A percentile compares a stretch with the other conserved stretches of the same genome.
Evolutionary conservation across 768 basidiomycete species (phyloP).

Genomic region (Pholiota conissans): DNA sequence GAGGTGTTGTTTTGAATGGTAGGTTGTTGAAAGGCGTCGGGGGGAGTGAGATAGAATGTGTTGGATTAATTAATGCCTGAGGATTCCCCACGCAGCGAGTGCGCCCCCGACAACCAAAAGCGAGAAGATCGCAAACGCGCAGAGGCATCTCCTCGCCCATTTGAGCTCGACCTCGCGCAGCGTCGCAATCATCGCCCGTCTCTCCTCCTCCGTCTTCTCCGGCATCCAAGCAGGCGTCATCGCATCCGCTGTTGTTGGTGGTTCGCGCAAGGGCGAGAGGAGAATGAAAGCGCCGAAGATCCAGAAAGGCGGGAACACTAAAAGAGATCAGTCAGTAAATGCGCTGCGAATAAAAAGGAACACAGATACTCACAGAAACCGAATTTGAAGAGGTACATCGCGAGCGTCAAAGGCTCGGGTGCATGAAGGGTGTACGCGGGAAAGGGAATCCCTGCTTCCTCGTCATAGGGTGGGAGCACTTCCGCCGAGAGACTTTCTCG

Average conservation of each 20-base stretch:
- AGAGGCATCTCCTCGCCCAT: slow-evolving; percentile 58
- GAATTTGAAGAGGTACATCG: slow-evolving; percentile 62
- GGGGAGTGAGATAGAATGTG: neutral
- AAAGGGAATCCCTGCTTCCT: slow-evolving; percentile 33
- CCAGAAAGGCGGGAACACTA: slow-evolving; percentile 68
- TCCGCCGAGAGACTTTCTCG: slow-evolving; percentile 27
- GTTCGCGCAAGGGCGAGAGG: slow-evolving; percentile 49
- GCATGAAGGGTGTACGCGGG: slow-evolving; percentile 36
- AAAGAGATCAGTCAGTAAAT: slow-evolving; percentile 1
- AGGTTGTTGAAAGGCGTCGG: neutral
- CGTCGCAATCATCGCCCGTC: slow-evolving; percentile 41
- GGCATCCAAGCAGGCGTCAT: slow-evolving; percentile 46
- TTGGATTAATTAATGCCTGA: slow-evolving; percentile 8
- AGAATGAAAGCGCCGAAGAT: slow-evolving; percentile 57
- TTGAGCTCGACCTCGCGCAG: slow-evolving; percentile 52
- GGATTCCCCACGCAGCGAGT: slow-evolving; percentile 32
- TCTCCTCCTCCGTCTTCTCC: slow-evolving; percentile 55
- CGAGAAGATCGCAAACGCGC: slow-evolving; percentile 49
- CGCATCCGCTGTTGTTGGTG: slow-evolving; percentile 21
- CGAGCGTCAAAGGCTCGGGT: slow-evolving; percentile 55
- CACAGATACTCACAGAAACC: slow-evolving; percentile 51
- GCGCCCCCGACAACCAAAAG: slow-evolving; percentile 34
- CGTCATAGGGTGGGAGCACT: slow-evolving; percentile 44
- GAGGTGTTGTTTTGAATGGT: neutral
- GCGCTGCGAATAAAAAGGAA: neutral